Conservation (phyloP, 2,329 filamentous ascomycete genomes). For the Talaromyces sp. region DNA sequence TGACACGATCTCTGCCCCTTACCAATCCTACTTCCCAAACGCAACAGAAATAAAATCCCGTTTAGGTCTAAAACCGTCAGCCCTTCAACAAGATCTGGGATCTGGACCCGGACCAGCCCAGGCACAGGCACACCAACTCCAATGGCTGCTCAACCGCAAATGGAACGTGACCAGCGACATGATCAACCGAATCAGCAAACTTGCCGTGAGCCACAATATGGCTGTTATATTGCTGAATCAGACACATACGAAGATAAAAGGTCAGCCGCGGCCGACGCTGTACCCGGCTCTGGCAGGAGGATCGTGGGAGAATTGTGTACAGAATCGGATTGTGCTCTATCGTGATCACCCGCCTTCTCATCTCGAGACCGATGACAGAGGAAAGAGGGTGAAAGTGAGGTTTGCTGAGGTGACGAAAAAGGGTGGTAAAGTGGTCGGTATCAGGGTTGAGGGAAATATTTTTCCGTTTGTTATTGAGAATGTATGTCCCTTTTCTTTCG, state of each 20-base stretch:
- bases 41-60: constrained; percentile 37
- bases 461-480: constrained; percentile 40
- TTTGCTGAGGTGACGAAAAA: constrained; percentile 65
- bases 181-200: constrained; percentile 58
- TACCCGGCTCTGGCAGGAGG: constrained; percentile 70
- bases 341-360: constrained; percentile 60
- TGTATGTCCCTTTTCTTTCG: constrained; percentile 26
- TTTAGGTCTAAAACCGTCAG: constrained; percentile 20
- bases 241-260: constrained; percentile 75
- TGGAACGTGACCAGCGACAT: constrained; percentile 67
- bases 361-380: constrained; percentile 26
- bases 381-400: constrained; percentile 44
- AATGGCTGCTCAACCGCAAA: constrained; percentile 35
- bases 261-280: constrained; percentile 63
- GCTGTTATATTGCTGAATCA: constrained; percentile 75
- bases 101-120: neutral
- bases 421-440: constrained; percentile 49
- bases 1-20: constrained; percentile 71
- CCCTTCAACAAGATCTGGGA: constrained; percentile 9
- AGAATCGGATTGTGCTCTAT: constrained; percentile 72
- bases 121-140: constrained; percentile 38
- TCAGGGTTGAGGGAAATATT: constrained; percentile 30
- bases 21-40: constrained; percentile 74
- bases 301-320: constrained; percentile 76
- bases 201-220: constrained; percentile 61